Conservation (phyloP, 257 asterid genomes). For the Agastache rugosa region DNA sequence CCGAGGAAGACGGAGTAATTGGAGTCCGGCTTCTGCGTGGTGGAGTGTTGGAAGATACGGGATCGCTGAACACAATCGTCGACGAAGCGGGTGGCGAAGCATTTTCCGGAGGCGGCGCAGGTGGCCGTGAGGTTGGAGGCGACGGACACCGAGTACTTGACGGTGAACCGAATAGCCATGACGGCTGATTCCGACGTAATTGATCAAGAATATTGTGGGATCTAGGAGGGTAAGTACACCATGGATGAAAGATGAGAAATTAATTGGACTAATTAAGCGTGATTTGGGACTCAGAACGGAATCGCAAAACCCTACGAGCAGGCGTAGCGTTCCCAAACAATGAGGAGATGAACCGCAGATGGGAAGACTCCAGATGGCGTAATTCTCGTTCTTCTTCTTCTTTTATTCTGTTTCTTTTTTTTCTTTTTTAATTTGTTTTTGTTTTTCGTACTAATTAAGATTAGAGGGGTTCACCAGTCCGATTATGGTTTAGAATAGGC, state of each 20-base stretch:
- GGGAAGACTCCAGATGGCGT: background rate
- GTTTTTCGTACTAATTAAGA: too few relatives aligned
- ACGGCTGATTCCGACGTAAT: slow-evolving; percentile 29
- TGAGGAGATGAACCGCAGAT: background rate
- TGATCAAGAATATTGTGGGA: background rate
- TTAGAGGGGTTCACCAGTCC: too few relatives aligned
- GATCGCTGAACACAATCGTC: slow-evolving; percentile 57
- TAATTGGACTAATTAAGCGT: background rate
- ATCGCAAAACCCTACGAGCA: slow-evolving; percentile 3
- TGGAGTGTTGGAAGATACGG: slow-evolving; percentile 45
- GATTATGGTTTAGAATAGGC: too few relatives aligned
- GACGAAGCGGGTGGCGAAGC: slow-evolving; percentile 56
- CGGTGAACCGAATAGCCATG: slow-evolving; percentile 91
- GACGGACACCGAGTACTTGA: slow-evolving; percentile 73
- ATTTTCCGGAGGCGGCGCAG: slow-evolving; percentile 57
- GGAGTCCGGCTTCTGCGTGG: slow-evolving; percentile 54
- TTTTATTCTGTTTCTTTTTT: too few relatives aligned
- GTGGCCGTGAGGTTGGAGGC: slow-evolving; percentile 67
- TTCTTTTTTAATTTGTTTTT: too few relatives aligned
- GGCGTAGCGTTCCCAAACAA: background rate
- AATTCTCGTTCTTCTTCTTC: background rate
- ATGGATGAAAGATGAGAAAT: background rate
- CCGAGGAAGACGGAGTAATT: slow-evolving; percentile 39
- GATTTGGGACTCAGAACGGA: background rate
- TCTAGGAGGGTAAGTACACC: background rate